phyloP scores from a whole-genome alignment of 176 grass and related monocot genomes.

The Eremochloa ophiuroides region DNA sequence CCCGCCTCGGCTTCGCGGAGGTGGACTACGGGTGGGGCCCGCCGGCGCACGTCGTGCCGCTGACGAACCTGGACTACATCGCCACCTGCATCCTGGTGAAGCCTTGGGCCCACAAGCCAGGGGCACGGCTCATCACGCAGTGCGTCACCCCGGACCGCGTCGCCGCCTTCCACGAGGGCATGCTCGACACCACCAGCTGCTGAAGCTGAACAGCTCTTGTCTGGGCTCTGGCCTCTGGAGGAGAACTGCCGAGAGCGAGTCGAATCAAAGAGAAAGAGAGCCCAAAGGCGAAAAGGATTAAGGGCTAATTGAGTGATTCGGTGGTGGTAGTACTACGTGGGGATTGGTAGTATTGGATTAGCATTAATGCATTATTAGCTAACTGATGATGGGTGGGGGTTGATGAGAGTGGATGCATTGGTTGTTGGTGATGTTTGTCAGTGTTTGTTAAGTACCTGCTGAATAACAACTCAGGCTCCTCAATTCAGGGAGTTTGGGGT shows the following conservation, averaged over 20 bases:
- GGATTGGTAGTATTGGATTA: background rate
- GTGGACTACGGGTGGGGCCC: slow-evolving; percentile 89
- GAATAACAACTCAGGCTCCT: slow-evolving; percentile 24
- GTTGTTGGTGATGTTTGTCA: slow-evolving; percentile 7
- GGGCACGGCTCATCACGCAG: slow-evolving; percentile 74
- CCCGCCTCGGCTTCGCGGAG: slow-evolving; percentile 78
- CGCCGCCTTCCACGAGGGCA: slow-evolving; percentile 60
- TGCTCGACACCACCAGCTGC: slow-evolving; percentile 56
- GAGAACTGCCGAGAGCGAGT: background rate
- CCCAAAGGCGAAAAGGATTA: background rate
- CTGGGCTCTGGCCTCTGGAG: no score
- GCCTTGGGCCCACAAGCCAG: slow-evolving; percentile 66
- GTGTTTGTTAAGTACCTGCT: background rate
- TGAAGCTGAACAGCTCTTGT: background rate
- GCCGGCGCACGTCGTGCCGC: slow-evolving; percentile 72
- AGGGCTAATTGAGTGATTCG: slow-evolving; percentile 9
- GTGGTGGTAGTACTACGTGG: background rate
- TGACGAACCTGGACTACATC: slow-evolving; percentile 91
- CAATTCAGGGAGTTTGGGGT: slow-evolving; percentile 29
- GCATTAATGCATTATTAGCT: no score
- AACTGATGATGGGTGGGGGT: background rate
- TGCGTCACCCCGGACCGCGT: slow-evolving; percentile 65
- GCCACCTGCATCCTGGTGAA: slow-evolving; percentile 86
- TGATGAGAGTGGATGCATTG: background rate
- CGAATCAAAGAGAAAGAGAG: no score